Evolutionary conservation across 192 early-diverging fungal genomes (phyloP), one percentile per base, ranked within the genome.

Genomic region (Phycomyces blakesleeanus): DNA sequence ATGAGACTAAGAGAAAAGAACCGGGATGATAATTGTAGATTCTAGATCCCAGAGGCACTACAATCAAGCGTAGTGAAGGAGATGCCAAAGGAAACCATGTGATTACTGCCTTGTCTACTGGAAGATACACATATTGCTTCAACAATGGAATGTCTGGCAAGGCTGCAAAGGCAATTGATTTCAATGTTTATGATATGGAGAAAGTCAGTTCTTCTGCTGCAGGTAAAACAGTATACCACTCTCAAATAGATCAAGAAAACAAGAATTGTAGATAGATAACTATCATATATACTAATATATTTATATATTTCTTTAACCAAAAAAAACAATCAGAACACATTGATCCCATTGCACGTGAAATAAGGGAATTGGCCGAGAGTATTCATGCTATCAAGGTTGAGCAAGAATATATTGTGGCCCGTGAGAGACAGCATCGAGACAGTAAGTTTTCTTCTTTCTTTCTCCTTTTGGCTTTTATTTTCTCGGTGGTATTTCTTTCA

Each of bases 91-190:
- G 71, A 6, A 78, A 73, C 14, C 77, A 76, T 60, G 52, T 63
- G 44, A 24, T 79, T 7, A 62, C 64, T 16, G 84, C 88, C 18
- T 71, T 75, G 22, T 21, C 49, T 6, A 72, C 73, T 21, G 91
- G 91, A 52, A 74, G 77, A 61, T 81, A 90, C 63, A 77, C 74
- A 12, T 89, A 86, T 72, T 93, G 91, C 75, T 93, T 93, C 73
- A 85, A 82, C 66, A 93, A 93, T 74, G 67, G 76, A 29, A 82
- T 85, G 74, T 84, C 81, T n/a, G 71, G 80, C 22, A 27, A 80
- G 60, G 71, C 79, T 21, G 85, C 83, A 5, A 87, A 88, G 77
- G 61, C 61, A 24, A 58, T 91, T 24, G 71, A 78, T 24, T 90
- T 89, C 68, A 83, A 84, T 61, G 75, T 75, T 24, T 65, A 78